Conservation (phyloP, 2,329 filamentous ascomycete genomes). For the Colletotrichum sp. region DNA sequence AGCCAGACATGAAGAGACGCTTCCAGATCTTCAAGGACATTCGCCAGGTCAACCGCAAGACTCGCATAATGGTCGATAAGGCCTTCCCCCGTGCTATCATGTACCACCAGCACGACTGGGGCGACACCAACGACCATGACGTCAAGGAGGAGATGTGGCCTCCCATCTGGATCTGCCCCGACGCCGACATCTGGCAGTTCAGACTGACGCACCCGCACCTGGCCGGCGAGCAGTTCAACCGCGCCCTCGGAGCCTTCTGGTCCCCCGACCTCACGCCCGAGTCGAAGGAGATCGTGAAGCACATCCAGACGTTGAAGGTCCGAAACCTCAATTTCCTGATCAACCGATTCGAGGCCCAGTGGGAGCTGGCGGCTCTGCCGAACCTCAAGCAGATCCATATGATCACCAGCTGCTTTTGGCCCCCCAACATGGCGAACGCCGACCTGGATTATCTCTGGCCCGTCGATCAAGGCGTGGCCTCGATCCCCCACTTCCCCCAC, state of each 20-base stretch:
- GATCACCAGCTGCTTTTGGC: neutral
- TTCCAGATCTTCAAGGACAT: neutral
- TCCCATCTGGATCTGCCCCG: neutral
- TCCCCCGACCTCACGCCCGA: neutral
- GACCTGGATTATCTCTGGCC: neutral
- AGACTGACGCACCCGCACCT: neutral
- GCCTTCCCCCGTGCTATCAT: neutral
- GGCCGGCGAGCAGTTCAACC: neutral
- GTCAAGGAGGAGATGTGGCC: neutral
- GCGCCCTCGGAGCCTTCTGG: neutral
- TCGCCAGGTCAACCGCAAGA: neutral
- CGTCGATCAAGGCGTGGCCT: neutral
- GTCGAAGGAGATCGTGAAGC: neutral
- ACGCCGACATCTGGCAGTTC: neutral
- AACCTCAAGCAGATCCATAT: neutral
- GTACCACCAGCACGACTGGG: neutral
- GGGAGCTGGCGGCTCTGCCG: neutral
- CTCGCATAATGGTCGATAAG: neutral
- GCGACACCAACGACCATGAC: neutral
- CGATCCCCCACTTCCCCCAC: neutral
- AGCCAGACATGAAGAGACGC: neutral
- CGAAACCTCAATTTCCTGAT: neutral
- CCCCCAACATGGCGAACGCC: neutral
- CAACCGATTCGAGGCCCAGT: neutral
- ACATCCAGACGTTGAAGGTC: neutral